Conservation (phyloP, 1,284 basidiomycete species). For the Flammula alnicola region DNA sequence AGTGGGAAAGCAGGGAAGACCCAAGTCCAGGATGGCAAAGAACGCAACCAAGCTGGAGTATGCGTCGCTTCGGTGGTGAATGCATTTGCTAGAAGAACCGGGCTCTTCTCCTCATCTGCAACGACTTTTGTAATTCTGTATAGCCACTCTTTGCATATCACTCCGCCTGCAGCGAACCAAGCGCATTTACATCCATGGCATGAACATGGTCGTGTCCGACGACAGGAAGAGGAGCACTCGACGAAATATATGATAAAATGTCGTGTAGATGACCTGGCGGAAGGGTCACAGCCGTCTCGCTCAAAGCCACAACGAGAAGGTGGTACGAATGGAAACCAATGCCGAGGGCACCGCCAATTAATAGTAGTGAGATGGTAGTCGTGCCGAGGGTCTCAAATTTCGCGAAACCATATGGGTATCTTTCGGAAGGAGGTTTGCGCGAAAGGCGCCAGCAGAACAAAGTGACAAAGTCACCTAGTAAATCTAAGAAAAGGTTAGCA, state of each 20-base stretch:
- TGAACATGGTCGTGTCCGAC: conserved; percentile 64
- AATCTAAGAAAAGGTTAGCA: conserved; percentile 47
- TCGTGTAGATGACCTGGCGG: conserved; percentile 66
- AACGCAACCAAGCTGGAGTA: conserved; percentile 90
- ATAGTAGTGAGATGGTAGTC: conserved; percentile 80
- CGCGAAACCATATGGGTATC: conserved; percentile 88
- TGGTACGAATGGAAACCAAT: conserved; percentile 94
- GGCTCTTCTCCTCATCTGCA: conserved; percentile 88
- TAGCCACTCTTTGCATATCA: conserved; percentile 91
- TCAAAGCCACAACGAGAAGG: conserved; percentile 72
- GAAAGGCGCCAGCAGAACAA: conserved; percentile 92
- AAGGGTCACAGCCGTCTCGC: conserved; percentile 58
- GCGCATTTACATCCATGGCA: conserved; percentile 92
- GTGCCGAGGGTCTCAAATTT: conserved; percentile 97
- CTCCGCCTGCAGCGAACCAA: conserved; percentile 89
- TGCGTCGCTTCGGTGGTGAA: conserved; percentile 95
- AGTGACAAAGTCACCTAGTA: conserved; percentile 92
- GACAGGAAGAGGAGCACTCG: conserved; percentile 59
- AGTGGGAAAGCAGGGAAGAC: conserved; percentile 85
- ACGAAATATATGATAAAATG: conserved; percentile 58
- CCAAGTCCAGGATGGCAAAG: conserved; percentile 87
- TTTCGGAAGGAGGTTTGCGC: conserved; percentile 74
- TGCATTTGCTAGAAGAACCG: conserved; percentile 92
- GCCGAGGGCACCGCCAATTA: conserved; percentile 87
- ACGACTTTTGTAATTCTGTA: conserved; percentile 88